Conservation (phyloP, 2,329 filamentous ascomycete genomes). For the Thielaviopsis populi region DNA sequence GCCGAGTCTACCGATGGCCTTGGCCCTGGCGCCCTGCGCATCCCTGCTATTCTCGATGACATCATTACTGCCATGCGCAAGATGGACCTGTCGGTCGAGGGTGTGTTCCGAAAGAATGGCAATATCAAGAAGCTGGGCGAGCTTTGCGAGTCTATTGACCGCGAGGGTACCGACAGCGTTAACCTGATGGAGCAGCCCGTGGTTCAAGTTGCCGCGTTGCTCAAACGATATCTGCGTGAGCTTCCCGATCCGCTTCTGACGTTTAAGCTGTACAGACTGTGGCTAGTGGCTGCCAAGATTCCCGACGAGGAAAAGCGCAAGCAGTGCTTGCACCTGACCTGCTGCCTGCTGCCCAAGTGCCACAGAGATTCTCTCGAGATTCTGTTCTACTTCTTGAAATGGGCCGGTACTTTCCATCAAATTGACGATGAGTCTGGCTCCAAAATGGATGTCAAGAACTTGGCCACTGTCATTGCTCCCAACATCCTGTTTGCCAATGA, state of each 20-base stretch:
- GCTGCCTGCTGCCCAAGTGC: slow-evolving; percentile 80
- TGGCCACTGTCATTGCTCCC: slow-evolving; percentile 91
- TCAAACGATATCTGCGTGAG: slow-evolving; percentile 91
- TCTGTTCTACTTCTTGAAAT: slow-evolving; percentile 88
- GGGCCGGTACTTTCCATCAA: slow-evolving; percentile 93
- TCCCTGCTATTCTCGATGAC: slow-evolving; percentile 91
- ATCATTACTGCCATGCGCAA: slow-evolving; percentile 88
- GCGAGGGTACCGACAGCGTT: slow-evolving; percentile 67
- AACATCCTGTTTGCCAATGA: slow-evolving; percentile 71
- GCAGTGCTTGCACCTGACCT: slow-evolving; percentile 75
- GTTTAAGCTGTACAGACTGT: slow-evolving; percentile 83
- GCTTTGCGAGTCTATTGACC: slow-evolving; percentile 71
- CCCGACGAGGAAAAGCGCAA: slow-evolving; percentile 65
- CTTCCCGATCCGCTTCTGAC: slow-evolving; percentile 90
- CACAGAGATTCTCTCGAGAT: slow-evolving; percentile 93
- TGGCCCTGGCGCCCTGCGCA: slow-evolving; percentile 74
- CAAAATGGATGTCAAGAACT: slow-evolving; percentile 97
- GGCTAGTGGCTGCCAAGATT: slow-evolving; percentile 81
- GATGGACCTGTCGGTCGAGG: slow-evolving; percentile 98
- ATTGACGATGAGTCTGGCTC: slow-evolving; percentile 93
- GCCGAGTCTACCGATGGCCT: slow-evolving; percentile 97
- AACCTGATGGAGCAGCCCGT: slow-evolving; percentile 80
- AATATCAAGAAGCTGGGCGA: slow-evolving; percentile 92
- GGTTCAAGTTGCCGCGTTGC: slow-evolving; percentile 79
- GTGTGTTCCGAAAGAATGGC: slow-evolving; percentile 97